A percentile compares a stretch with the other conserved stretches of the same genome.
Conservation (phyloP, 257 asterid genomes). For the Paraleonurus japonicus region DNA sequence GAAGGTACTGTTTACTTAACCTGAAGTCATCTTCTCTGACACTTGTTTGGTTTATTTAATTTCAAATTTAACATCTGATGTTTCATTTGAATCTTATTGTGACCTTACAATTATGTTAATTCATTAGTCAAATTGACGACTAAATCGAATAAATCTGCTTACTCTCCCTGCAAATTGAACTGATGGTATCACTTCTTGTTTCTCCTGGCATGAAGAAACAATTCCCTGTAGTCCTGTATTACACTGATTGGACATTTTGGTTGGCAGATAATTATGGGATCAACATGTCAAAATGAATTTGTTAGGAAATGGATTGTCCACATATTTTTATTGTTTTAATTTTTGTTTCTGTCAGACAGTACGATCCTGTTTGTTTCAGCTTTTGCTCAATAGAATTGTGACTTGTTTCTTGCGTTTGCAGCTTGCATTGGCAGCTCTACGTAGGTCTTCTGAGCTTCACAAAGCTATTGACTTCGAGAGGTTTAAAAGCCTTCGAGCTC, state of each 20-base stretch:
- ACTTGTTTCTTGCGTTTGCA: constrained; percentile 34
- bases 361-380: constrained; percentile 1
- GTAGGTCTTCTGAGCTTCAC: constrained; percentile 50
- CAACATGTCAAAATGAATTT: too few relatives aligned
- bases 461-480: constrained; percentile 67
- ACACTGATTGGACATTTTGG: too few relatives aligned
- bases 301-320: too few relatives aligned
- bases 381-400: background rate
- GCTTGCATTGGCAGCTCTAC: constrained; percentile 89
- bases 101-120: background rate
- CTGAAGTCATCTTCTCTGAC: background rate
- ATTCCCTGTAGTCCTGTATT: background rate
- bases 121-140: background rate
- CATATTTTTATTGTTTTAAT: background rate
- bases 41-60: background rate
- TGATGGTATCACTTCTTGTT: background rate
- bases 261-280: too few relatives aligned
- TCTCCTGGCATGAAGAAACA: too few relatives aligned
- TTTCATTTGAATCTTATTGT: background rate
- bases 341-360: background rate
- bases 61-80: background rate
- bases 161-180: background rate
- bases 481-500: constrained; percentile 35
- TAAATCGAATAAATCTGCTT: background rate
- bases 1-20: constrained; percentile 54